phyloP scores from a whole-genome alignment of 768 basidiomycete species.

The Jaapia argillacea region DNA sequence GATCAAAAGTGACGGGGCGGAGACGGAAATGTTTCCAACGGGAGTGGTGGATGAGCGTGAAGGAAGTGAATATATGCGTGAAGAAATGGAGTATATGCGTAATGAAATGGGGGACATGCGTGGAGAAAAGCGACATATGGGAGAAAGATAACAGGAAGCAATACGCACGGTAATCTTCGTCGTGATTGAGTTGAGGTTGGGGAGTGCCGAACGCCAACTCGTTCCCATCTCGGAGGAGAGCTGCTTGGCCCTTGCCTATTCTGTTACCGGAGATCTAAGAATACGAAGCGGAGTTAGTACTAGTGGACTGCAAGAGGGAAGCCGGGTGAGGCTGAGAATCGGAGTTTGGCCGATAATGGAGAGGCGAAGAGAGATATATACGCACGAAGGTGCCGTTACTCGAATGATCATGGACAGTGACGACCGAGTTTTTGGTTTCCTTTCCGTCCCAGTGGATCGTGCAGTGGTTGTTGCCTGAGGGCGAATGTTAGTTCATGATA shows the following conservation, averaged over 20 bases:
- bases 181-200: conserved; percentile 31
- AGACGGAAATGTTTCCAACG: no score
- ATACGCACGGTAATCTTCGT: conserved; percentile 68
- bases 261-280: conserved; percentile 56
- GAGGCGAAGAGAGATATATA: conserved; percentile 6
- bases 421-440: conserved; percentile 27
- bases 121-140: no score
- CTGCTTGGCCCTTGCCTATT: conserved; percentile 45
- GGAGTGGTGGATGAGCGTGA: no score
- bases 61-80: no score
- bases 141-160: neutral
- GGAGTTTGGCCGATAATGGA: no score
- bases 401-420: conserved; percentile 45
- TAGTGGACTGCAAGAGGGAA: neutral
- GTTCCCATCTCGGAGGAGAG: conserved; percentile 66
- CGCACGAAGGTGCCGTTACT: conserved; percentile 71
- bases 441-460: conserved; percentile 49
- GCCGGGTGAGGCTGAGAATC: no score
- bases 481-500: no score
- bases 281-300: neutral
- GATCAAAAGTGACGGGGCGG: no score
- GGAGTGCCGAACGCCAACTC: conserved; percentile 78
- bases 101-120: no score
- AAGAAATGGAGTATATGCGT: no score
- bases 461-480: conserved; percentile 46